These are phyloP conservation scores for Schizosaccharomyces lindneri DNA, from an alignment of 805 yeast genomes.

Conservation along the genomic window DNA sequence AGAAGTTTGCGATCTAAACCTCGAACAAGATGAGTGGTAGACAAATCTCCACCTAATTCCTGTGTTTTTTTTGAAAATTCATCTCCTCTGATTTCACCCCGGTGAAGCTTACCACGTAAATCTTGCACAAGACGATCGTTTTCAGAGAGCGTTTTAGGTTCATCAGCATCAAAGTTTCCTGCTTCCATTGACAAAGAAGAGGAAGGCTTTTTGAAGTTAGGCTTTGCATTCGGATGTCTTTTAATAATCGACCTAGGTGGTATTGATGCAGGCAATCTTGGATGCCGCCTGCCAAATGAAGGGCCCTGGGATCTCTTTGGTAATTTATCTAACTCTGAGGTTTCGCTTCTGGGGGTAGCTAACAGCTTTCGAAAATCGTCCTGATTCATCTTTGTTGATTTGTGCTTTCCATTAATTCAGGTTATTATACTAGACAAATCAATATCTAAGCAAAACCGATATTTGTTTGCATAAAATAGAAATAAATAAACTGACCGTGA, in stretches of 20 bases:
- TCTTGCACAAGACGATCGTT: not conserved
- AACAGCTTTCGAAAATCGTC: constrained; percentile 1
- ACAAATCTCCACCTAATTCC: constrained; percentile 1
- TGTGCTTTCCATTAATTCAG: not conserved
- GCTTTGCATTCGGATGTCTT: no score
- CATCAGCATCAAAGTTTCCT: not conserved
- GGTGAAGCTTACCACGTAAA: not conserved
- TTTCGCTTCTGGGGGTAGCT: not conserved
- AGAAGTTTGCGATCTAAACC: not conserved
- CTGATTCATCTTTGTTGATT: not conserved
- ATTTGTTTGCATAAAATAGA: not conserved
- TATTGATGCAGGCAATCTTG: not conserved
- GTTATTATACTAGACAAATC: not conserved
- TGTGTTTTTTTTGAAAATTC: not conserved
- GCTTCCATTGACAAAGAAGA: not conserved
- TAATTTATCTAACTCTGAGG: not conserved
- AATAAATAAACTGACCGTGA: not conserved
- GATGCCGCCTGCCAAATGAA: not conserved
- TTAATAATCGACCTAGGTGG: not conserved
- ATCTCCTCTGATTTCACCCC: not conserved
- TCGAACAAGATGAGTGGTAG: not conserved
- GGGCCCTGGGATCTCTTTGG: not conserved
- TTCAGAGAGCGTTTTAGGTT: not conserved
- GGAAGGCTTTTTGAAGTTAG: no score
- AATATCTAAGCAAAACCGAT: not conserved